These are phyloP conservation scores for Aspergillus cavernicola DNA, from an alignment of 495 filamentous ascomycete genomes.

Conservation along the genomic window DNA sequence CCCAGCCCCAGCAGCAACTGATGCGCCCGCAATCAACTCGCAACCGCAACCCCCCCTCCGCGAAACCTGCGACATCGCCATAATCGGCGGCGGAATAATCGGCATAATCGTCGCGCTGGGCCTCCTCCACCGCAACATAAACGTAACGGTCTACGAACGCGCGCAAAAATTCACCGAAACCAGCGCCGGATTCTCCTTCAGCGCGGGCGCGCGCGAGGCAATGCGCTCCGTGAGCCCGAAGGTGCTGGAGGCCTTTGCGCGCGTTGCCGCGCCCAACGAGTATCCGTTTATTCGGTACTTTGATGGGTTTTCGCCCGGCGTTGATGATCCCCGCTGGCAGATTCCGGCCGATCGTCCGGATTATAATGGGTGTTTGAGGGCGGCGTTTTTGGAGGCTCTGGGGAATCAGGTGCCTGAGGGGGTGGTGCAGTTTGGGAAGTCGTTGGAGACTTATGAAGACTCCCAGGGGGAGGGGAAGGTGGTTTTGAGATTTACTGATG, in stretches of 20 bases:
- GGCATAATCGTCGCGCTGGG: conserved; percentile 4
- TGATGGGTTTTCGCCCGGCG: background rate
- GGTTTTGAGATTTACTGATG: background rate
- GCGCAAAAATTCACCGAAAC: background rate
- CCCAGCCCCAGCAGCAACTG: no score
- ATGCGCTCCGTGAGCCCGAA: background rate
- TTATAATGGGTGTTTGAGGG: conserved; percentile 7
- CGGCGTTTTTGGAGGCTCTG: conserved; percentile 9
- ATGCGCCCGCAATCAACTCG: no score
- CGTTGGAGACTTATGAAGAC: background rate
- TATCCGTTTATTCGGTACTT: conserved; percentile 4
- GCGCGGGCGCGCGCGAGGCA: background rate
- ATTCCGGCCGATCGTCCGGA: background rate
- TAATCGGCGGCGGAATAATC: conserved; percentile 14
- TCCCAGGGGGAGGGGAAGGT: background rate
- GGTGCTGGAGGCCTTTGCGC: background rate
- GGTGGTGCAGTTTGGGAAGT: background rate
- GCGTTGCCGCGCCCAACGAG: background rate
- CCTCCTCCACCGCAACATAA: conserved; percentile 1
- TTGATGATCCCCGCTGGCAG: background rate
- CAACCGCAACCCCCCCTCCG: no score
- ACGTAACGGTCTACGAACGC: conserved; percentile 4
- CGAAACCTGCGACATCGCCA: no score
- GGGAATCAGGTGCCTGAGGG: background rate
- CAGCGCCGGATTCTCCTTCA: conserved; percentile 9